Percentiles rank a stretch among this genome's conserved stretches.
These are phyloP conservation scores for Penicillium freii DNA, from an alignment of 2,329 filamentous ascomycete species.

Conservation along the genomic window DNA sequence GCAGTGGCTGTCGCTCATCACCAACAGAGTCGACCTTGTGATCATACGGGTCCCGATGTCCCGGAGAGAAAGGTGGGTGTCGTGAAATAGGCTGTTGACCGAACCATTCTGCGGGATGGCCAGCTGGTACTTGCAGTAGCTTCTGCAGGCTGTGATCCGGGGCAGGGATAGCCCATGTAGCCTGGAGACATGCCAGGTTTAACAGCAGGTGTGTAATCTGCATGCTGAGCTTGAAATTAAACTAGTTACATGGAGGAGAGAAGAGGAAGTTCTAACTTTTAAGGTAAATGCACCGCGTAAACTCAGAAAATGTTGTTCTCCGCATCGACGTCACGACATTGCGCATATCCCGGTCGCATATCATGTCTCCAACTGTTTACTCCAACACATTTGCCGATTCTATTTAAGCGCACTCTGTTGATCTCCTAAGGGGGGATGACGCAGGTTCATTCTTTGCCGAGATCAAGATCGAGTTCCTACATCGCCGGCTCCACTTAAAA, in stretches of 20 bases:
- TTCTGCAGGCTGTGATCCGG: conserved; percentile 32
- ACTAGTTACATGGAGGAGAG: not conserved
- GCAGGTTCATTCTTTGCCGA: not conserved
- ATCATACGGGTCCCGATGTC: conserved; percentile 61
- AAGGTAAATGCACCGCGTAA: not conserved
- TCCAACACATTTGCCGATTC: not conserved
- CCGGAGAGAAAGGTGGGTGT: conserved; percentile 59
- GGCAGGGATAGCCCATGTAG: conserved; percentile 11
- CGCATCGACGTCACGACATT: conserved; percentile 1
- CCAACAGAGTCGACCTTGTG: conserved; percentile 60
- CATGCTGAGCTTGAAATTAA: not conserved
- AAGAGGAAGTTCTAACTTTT: too few relatives aligned
- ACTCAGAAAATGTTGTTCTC: not conserved
- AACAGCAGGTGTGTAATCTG: not conserved
- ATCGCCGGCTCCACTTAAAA: not conserved
- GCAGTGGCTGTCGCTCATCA: conserved; percentile 62
- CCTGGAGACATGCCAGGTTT: conserved; percentile 1
- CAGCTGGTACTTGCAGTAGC: conserved; percentile 30
- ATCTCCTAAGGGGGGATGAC: conserved; percentile 1
- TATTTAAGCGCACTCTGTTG: not conserved
- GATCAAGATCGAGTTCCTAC: not conserved
- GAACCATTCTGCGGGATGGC: not conserved
- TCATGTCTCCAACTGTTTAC: not conserved
- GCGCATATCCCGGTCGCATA: not conserved
- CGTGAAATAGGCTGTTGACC: not conserved